Base-by-base conservation (phyloP, 148 eudicot species). In the Pharnaceum exiguum region DNA sequence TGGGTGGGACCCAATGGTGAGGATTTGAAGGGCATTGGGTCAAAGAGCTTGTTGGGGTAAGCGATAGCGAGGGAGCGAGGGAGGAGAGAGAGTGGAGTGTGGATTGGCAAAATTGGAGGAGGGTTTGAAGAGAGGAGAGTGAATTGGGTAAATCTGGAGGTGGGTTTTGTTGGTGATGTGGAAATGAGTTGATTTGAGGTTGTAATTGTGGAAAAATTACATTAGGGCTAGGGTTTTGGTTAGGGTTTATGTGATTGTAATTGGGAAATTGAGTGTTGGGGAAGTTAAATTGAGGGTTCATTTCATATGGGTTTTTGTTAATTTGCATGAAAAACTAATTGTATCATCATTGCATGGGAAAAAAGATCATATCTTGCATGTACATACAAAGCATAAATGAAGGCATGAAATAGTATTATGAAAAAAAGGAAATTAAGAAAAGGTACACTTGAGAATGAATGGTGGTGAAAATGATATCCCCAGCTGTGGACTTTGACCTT, bases 1-100 rank as follows among this genome's bases (percentile, higher is more conserved):
- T 46, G 1, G 85, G 75, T 8, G 85, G 82, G 42, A 89, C 62
- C 54, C 63, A 76, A 49, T 89, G 89, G 81, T 75, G 42, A 58
- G 85, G 71, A 49, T 80, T 82, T 46, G 56, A 80, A 51, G 81
- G 79, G 63, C 87, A 84, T 43, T 73, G 71, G 38, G 38, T 35
- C 8, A 16, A 32, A 36, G 55, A 51, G 35, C 11, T 29, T 31
- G 68, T 10, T 44, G 55, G 1, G 46, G 62, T 39, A 28, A 5
- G 28, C 18, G 40, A 13, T 15, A 5, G 32, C 39, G 62, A 68
- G 66, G 50, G 59, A 72, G 46, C 11, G 52, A 19, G 80, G 51
- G 30, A 78, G 62, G 68, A 74, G 35, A 19, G 80, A 70, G 30
- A 50, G 23, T 53, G 77, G 68, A 18, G 90, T 63, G 1, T 63